These are phyloP conservation scores for Arthrobotrys sphaeroides DNA, from an alignment of 2,329 filamentous ascomycete genomes.

Conservation along the genomic window DNA sequence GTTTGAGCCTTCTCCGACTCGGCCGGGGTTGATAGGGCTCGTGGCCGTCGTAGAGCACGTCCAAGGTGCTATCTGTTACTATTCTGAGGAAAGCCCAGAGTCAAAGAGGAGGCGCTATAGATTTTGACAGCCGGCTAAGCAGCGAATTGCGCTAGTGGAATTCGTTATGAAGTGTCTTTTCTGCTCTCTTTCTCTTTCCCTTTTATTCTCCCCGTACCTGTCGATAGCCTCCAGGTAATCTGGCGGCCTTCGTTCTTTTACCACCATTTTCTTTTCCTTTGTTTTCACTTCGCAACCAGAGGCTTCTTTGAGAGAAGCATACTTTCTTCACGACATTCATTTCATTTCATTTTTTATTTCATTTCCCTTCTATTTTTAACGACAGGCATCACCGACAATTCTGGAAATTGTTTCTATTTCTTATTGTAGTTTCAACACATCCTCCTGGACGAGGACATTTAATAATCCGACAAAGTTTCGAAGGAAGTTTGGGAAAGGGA, in stretches of 20 bases:
- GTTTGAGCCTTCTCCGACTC: constrained; percentile 29
- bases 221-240: constrained; percentile 20
- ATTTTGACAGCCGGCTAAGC: neutral
- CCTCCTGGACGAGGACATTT: constrained; percentile 49
- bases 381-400: constrained; percentile 42
- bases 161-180: neutral
- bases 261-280: constrained; percentile 31
- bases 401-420: constrained; percentile 30
- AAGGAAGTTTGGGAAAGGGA: neutral
- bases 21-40: constrained; percentile 17
- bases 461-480: constrained; percentile 4
- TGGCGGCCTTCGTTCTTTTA: constrained; percentile 31
- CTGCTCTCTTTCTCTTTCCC: constrained; percentile 19
- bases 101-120: neutral
- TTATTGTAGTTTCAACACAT: constrained; percentile 12
- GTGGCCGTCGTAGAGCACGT: neutral
- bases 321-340: constrained; percentile 41
- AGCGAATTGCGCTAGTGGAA: neutral
- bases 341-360: constrained; percentile 19
- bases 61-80: constrained; percentile 33
- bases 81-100: constrained; percentile 36
- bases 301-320: constrained; percentile 48
- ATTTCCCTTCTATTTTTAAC: neutral
- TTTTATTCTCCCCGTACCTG: constrained; percentile 26
- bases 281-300: constrained; percentile 7